Evolutionary conservation across 805 yeast genomes (phyloP), one percentile per base, ranked within the genome.

Genomic region (Candida coquimbonensis): DNA sequence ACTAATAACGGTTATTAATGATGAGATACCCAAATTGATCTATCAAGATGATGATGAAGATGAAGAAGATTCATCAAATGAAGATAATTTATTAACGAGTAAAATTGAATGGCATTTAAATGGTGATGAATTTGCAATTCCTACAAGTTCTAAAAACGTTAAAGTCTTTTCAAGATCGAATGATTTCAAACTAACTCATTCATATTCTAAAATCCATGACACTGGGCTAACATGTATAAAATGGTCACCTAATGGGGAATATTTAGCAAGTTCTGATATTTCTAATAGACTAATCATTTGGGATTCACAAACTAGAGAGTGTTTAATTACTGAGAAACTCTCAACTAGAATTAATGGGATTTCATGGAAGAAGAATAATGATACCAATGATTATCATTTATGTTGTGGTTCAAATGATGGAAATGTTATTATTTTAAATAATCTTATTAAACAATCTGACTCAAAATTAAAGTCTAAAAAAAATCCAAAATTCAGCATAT

Each of bases 111-210:
- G 96, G 96, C 77, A 80, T 46, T 77, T 83, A 2, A 70, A 74
- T 44, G 95, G 95, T 16, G 76, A 76, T 44, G 61, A 69, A n/a
- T 68, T 88, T 40, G 87, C 89, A 2, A 56, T 87, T 17, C 89
- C 95, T 2, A 67, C 83, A 7, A 65, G 69, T 34, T 65, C 71
- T 19, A 66, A 69, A 39, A 64, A 70, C 3, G 69, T 83, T 40
- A 70, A 70, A 43, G 68, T 77, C 0, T 78, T 65, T 41, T 51
- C 59, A 11, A 40, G 54, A 25, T 29, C 45, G 4, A 29, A 46
- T 11, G 53, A 51, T 14, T 56, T 50, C 37, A 13, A 34, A 12
- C 42, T 51, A 16, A 27, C 31, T 6, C 54, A 43, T 38, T 38
- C 57, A 5, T 58, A 58, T 14, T 52, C 55, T 16, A 61, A 59